Conservation (phyloP, 1,284 basidiomycete genomes). For the Rhodotorula sp. region DNA sequence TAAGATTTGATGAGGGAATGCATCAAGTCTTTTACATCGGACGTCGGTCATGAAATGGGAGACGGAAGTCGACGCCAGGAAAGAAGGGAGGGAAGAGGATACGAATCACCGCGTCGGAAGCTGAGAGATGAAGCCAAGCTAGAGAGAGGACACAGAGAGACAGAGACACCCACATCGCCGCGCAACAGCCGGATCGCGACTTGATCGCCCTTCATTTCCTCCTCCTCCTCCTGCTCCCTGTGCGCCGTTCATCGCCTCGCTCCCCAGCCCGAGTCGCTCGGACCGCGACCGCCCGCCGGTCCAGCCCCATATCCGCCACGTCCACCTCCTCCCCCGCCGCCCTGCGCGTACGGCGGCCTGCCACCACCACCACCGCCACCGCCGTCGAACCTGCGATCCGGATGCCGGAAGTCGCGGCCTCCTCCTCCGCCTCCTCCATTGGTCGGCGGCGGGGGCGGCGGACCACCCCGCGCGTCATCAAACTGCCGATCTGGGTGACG, state of each 20-base stretch:
- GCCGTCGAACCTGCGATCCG: slow-evolving; percentile 2
- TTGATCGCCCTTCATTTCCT: too few species aligned
- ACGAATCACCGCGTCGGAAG: background rate
- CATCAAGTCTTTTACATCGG: too few species aligned
- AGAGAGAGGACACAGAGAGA: too few species aligned
- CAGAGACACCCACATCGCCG: too few species aligned
- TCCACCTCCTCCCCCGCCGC: slow-evolving; percentile 8
- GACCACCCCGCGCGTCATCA: slow-evolving; percentile 3
- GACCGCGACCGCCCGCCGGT: background rate
- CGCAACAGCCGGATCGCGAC: too few species aligned
- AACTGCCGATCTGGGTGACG: slow-evolving; percentile 25
- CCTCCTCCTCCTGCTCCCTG: too few species aligned
- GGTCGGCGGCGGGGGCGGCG: background rate
- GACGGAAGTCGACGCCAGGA: too few species aligned
- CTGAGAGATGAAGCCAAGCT: background rate
- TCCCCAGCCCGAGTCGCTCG: background rate
- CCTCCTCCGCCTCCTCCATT: slow-evolving; percentile 6
- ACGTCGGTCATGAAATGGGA: too few species aligned
- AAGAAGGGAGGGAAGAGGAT: too few species aligned
- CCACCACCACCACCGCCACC: too few species aligned
- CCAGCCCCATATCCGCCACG: slow-evolving; percentile 14
- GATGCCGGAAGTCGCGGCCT: background rate
- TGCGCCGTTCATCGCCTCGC: background rate
- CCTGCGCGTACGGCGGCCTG: background rate
- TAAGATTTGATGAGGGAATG: too few species aligned